phyloP scores from a whole-genome alignment of 306 rosid species.

The Lupinus albus region DNA sequence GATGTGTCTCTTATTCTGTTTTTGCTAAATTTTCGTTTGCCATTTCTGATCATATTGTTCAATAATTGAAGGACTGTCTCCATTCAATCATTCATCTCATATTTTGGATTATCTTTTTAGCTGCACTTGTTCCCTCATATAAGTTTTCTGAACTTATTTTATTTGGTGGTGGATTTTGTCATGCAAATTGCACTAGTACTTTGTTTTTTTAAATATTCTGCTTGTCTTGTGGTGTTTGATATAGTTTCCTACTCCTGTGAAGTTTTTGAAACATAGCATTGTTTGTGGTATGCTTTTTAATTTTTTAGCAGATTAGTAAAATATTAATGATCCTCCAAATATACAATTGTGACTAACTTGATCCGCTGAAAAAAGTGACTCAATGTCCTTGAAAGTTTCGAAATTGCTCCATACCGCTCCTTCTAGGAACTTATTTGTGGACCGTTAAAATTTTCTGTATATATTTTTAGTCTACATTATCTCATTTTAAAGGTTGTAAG shows the following conservation, averaged over 20 bases:
- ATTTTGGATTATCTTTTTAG: slow-evolving; percentile 43
- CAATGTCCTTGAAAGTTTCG: too few species aligned
- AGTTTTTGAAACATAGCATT: background rate
- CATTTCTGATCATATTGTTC: slow-evolving; percentile 42
- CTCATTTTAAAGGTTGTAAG: too few species aligned
- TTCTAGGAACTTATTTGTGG: too few species aligned
- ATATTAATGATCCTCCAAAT: too few species aligned
- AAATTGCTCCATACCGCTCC: too few species aligned
- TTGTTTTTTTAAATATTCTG: background rate
- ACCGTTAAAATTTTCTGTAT: too few species aligned
- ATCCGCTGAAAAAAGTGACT: too few species aligned
- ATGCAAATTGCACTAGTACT: slow-evolving; percentile 48
- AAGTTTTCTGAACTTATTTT: slow-evolving; percentile 38
- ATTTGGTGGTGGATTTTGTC: slow-evolving; percentile 35
- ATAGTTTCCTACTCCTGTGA: background rate
- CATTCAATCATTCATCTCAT: slow-evolving; percentile 60
- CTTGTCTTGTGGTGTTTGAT: slow-evolving; percentile 7
- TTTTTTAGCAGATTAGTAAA: background rate
- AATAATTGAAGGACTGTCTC: slow-evolving; percentile 51
- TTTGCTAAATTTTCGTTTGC: slow-evolving; percentile 46
- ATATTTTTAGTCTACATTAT: too few species aligned
- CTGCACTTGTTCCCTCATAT: slow-evolving; percentile 58
- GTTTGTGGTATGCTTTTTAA: slow-evolving; percentile 5
- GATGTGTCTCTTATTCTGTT: slow-evolving; percentile 37
- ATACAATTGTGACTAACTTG: too few species aligned